Percentiles rank a stretch among this genome's conserved stretches.
Evolutionary conservation across 208 protist species (phyloP).

Genomic region (Acanthamoeba culbertsoni): DNA sequence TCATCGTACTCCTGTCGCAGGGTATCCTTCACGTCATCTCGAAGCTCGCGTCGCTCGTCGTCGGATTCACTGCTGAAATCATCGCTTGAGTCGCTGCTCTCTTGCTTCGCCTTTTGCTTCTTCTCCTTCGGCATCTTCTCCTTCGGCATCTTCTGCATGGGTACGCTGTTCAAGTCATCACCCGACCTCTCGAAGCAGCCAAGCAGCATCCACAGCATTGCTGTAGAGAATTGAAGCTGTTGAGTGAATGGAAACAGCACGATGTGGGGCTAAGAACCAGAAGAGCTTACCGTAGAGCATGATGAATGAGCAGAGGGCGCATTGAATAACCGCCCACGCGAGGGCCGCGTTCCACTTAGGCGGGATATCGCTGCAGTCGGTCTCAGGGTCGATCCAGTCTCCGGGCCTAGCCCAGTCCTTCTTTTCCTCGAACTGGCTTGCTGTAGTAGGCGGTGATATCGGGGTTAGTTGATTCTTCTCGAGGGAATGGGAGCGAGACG

Average conservation of each 20-base stretch:
- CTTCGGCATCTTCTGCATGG: conserved; percentile 28
- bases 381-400: neutral
- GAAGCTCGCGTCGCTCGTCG: neutral
- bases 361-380: conserved; percentile 12
- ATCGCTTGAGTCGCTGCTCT: neutral
- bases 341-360: conserved; percentile 29
- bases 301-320: neutral
- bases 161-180: neutral
- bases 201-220: conserved; percentile 8
- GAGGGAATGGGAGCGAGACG: neutral
- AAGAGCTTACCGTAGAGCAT: neutral
- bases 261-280: neutral
- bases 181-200: neutral
- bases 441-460: neutral
- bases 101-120: neutral
- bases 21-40: neutral
- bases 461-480: too few species aligned
- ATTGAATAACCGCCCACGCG: neutral
- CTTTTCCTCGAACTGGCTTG: conserved; percentile 9
- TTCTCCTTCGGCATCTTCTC: neutral
- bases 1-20: neutral
- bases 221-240: too few species aligned
- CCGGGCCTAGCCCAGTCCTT: neutral
- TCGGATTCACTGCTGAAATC: neutral
- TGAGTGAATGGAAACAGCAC: neutral